A percentile compares a stretch with the other conserved stretches of the same genome.
These are phyloP conservation scores for Hysterium pulicare DNA, from an alignment of 2,329 filamentous ascomycete species.

Conservation along the genomic window DNA sequence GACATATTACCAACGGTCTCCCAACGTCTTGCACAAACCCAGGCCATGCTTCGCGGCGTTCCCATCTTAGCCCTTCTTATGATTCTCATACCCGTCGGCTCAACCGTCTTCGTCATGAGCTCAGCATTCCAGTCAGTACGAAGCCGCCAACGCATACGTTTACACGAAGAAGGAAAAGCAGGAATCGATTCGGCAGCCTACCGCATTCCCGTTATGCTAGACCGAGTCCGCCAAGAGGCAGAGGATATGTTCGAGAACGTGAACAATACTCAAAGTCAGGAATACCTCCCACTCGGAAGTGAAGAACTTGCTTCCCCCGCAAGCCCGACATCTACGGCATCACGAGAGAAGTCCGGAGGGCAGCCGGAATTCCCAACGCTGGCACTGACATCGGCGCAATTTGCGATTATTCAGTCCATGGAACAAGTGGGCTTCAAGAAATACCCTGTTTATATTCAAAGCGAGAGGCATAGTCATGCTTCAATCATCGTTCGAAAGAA, in stretches of 20 bases:
- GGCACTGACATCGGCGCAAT: slow-evolving; percentile 75
- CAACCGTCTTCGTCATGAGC: slow-evolving; percentile 70
- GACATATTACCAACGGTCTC: slow-evolving; percentile 33
- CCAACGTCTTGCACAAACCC: slow-evolving; percentile 33
- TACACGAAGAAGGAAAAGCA: slow-evolving; percentile 69
- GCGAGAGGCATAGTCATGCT: slow-evolving; percentile 74
- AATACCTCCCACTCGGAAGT: slow-evolving; percentile 62
- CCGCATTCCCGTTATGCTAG: slow-evolving; percentile 66
- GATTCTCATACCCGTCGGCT: slow-evolving; percentile 70
- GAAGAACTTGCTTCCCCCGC: slow-evolving; percentile 38
- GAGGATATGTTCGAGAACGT: slow-evolving; percentile 75
- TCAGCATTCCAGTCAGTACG: slow-evolving; percentile 72
- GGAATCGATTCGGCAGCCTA: slow-evolving; percentile 69
- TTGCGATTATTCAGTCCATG: slow-evolving; percentile 76
- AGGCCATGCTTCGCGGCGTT: slow-evolving; percentile 49
- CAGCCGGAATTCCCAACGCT: slow-evolving; percentile 61
- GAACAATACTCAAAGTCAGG: slow-evolving; percentile 64
- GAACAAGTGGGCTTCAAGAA: slow-evolving; percentile 61
- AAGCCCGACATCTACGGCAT: slow-evolving; percentile 15
- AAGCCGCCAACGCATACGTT: slow-evolving; percentile 69
- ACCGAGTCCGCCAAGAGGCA: slow-evolving; percentile 70
- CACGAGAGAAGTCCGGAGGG: slow-evolving; percentile 21
- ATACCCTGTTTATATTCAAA: slow-evolving; percentile 69
- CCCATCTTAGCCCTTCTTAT: slow-evolving; percentile 64
- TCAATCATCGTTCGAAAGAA: slow-evolving; percentile 79